Evolutionary conservation across 1,139 yeast genomes (phyloP), one percentile per base, ranked within the genome.

Genomic region (Saccharomyces hybrid): DNA sequence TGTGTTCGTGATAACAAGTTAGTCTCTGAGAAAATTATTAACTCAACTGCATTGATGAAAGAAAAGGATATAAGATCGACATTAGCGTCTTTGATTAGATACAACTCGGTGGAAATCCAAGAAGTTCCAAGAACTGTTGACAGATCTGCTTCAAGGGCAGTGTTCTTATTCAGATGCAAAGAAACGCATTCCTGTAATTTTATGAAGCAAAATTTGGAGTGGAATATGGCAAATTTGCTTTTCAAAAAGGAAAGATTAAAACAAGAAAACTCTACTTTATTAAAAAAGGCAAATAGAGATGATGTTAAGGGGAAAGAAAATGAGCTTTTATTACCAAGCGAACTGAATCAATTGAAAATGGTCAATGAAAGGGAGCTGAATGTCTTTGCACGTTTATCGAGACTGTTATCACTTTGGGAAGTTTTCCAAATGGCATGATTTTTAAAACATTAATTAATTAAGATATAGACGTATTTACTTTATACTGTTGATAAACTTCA

Each of bases 71-170:
- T 90, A 7, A 78, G 96, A 58, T 82, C 80, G 49, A 80, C 83
- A 53, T 70, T 85, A 44, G 78, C 82, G 54, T 77, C 78, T 48
- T 69, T 86, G 52, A 74, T 83, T 21, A 79, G 77, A 52, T 76
- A 80, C 61, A 84, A 84, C 62, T 76, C 84, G 16, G 72, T 85
- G 27, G 90, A 86, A 67, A 78, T 86, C 49, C 98, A 93, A 70
- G 99, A 95, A 73, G 87, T 93, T 32, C 98, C 99, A 7, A 80
- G 95, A 65, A 86, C 96, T 38, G 86, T 84, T 32, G 98, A 91
- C 69, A 78, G 99, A 60, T 93, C 96, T 1, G 96, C 98, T 0
- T 84, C 89, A 47, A 83, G 95, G 62, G 86, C 97, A 1, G 86
- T 86, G 49, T 93, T 83, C 66, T 78, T 93, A 50, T 93, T 89